Evolutionary conservation across 2,329 filamentous ascomycete genomes (phyloP).

Genomic region (Talaromyces sp.): DNA sequence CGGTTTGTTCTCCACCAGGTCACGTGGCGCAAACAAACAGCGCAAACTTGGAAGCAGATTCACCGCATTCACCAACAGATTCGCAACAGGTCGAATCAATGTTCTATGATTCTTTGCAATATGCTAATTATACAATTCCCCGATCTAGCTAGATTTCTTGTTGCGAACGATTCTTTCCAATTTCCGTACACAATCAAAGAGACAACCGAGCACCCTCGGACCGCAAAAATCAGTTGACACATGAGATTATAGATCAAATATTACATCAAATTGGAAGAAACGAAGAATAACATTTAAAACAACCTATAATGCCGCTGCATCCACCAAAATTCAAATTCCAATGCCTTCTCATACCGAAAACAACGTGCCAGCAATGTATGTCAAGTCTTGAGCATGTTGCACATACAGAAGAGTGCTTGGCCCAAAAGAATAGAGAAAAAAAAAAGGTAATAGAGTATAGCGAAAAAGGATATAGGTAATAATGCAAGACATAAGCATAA

Average conservation of each 20-base stretch:
- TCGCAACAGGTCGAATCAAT: not conserved
- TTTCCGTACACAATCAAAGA: not conserved
- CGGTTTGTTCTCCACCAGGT: not conserved
- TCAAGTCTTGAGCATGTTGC: not conserved
- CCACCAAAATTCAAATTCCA: slow-evolving; percentile 13
- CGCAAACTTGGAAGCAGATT: not conserved
- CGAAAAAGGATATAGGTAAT: not conserved
- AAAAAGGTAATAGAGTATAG: slow-evolving; percentile 7
- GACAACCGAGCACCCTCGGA: not conserved
- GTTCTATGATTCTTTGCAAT: not conserved
- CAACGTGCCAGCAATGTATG: slow-evolving; percentile 13
- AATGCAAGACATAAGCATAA: slow-evolving; percentile 2
- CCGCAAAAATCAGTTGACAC: not conserved
- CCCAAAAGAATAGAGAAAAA: slow-evolving; percentile 5
- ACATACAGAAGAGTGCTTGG: not conserved
- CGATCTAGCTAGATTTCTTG: not conserved
- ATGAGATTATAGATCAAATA: not conserved
- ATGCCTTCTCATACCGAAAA: slow-evolving; percentile 13
- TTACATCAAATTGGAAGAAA: not conserved
- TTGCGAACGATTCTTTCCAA: not conserved
- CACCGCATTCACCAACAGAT: not conserved
- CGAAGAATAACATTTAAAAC: not conserved
- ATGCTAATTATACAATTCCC: not conserved
- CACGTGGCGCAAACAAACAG: slow-evolving; percentile 11
- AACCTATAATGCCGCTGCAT: slow-evolving; percentile 14